Evolutionary conservation across 2,329 filamentous ascomycete species (phyloP).

Genomic region (Cytospora mali): DNA sequence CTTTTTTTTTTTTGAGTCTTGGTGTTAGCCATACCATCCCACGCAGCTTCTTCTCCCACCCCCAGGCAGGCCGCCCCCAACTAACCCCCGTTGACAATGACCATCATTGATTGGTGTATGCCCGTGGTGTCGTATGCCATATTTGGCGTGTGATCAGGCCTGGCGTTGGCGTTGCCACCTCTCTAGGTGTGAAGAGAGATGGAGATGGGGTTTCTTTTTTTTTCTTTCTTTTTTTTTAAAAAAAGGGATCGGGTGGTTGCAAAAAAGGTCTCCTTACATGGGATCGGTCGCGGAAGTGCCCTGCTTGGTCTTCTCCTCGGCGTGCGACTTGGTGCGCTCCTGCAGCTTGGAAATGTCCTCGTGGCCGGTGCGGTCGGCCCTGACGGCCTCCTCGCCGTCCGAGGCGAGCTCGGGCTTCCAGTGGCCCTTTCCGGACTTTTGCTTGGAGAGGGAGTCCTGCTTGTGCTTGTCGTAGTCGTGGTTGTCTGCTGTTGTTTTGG

Average conservation of each 20-base stretch:
- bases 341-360: conserved; percentile 54
- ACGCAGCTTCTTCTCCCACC: not conserved
- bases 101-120: not conserved
- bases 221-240: too few species aligned
- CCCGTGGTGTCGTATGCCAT: not conserved
- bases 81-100: not conserved
- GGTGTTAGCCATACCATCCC: not conserved
- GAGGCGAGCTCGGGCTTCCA: conserved; percentile 80
- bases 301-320: conserved; percentile 51
- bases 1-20: not conserved
- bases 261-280: conserved; percentile 18
- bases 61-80: not conserved
- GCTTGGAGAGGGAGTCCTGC: conserved; percentile 64
- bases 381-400: conserved; percentile 77
- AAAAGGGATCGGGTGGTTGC: not conserved
- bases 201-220: too few species aligned
- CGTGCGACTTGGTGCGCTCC: conserved; percentile 59
- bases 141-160: not conserved
- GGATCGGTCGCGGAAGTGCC: conserved; percentile 52
- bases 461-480: conserved; percentile 60
- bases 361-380: conserved; percentile 60
- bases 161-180: not conserved
- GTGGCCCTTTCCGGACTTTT: conserved; percentile 68
- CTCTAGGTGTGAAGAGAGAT: not conserved
- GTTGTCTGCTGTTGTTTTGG: conserved; percentile 30